Evolutionary conservation across 306 rosid species (phyloP).

Genomic region (Cucumis hystrix): DNA sequence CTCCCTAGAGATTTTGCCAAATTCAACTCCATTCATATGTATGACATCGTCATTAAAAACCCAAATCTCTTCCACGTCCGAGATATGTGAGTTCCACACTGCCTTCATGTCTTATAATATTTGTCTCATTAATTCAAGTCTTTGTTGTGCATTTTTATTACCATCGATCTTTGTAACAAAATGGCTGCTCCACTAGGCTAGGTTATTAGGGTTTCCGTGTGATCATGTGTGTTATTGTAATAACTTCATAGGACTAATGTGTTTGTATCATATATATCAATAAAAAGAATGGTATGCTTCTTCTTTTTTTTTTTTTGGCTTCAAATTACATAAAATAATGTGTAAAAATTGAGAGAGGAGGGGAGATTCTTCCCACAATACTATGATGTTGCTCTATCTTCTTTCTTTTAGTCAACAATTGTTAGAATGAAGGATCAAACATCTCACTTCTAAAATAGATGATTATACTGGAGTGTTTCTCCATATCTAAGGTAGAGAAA

Average conservation of each 20-base stretch:
- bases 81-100: constrained; percentile 26
- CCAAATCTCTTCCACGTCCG: constrained; percentile 84
- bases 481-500: no score
- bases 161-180: background rate
- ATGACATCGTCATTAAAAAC: constrained; percentile 71
- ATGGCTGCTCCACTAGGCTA: background rate
- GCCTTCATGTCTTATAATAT: background rate
- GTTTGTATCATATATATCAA: constrained; percentile 1
- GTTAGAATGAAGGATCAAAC: no score
- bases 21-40: constrained; percentile 85
- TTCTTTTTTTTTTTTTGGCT: background rate
- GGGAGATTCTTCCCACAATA: no score
- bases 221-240: background rate
- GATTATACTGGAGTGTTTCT: no score
- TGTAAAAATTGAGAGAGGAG: background rate
- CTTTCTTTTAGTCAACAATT: no score
- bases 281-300: background rate
- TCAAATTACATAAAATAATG: background rate
- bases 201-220: background rate
- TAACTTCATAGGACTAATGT: background rate
- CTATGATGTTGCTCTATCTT: no score
- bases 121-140: background rate
- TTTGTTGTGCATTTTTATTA: background rate
- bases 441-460: no score
- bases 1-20: constrained; percentile 67